Percentiles rank a stretch among this genome's conserved stretches.
Conservation (phyloP, 2,329 filamentous ascomycete genomes). For the Teratosphaeria pseudoeucalypti region DNA sequence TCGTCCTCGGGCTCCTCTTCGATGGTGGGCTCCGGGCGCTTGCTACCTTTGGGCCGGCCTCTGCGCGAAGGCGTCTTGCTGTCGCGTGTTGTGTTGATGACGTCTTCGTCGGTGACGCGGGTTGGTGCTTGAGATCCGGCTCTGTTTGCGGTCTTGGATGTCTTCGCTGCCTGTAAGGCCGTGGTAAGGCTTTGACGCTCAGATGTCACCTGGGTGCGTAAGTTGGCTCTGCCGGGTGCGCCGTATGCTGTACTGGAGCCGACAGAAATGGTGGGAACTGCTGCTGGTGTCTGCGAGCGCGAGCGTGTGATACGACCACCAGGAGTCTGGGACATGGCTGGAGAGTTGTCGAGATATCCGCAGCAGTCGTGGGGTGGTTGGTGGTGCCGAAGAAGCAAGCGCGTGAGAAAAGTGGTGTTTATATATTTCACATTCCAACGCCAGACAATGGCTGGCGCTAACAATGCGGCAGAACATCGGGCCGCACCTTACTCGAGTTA, state of each 20-base stretch:
- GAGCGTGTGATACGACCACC: conserved; percentile 1
- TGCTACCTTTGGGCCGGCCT: neutral
- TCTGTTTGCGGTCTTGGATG: neutral
- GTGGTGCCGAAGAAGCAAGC: neutral
- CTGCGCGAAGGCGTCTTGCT: neutral
- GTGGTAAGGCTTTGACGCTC: neutral
- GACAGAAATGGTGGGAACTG: conserved; percentile 5
- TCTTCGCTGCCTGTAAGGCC: neutral
- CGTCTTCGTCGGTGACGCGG: neutral
- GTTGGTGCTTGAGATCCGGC: neutral
- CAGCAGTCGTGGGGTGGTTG: neutral
- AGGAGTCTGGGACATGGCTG: neutral
- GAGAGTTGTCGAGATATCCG: neutral
- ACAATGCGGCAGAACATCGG: neutral
- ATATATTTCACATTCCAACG: neutral
- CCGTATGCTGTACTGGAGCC: conserved; percentile 7
- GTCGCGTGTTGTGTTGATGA: neutral
- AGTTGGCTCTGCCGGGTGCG: conserved; percentile 5
- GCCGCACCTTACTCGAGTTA: neutral
- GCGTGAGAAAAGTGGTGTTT: neutral
- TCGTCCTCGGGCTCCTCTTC: neutral
- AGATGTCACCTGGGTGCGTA: conserved; percentile 4
- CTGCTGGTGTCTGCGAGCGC: neutral
- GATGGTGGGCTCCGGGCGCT: neutral
- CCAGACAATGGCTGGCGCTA: neutral